A percentile compares a stretch with the other conserved stretches of the same genome.
phyloP scores from a whole-genome alignment of 352 stramenopile genomes.

The Globisporangium barbulae region DNA sequence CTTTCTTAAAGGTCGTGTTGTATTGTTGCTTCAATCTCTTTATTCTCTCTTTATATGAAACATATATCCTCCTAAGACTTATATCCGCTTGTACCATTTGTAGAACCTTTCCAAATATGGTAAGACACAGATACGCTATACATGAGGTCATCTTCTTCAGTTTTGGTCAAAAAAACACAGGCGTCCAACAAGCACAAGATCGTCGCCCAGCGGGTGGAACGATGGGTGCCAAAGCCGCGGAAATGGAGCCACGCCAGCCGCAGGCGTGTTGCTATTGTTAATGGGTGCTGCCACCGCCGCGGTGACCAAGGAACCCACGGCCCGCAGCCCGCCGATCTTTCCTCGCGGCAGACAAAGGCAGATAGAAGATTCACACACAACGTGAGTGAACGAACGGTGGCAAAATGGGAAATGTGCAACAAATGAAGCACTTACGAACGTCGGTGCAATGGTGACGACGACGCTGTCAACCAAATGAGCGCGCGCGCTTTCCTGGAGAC shows the following conservation, averaged over 20 bases:
- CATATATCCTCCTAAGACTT: too few relatives aligned
- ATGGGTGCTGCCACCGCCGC: constrained; percentile 6
- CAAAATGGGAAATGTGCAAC: neutral
- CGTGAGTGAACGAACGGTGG: neutral
- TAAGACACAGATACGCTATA: too few relatives aligned
- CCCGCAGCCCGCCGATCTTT: constrained; percentile 64
- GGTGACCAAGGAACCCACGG: constrained; percentile 31
- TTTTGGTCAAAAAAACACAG: neutral
- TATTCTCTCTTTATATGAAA: too few relatives aligned
- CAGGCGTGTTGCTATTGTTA: neutral
- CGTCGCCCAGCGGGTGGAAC: constrained; percentile 21
- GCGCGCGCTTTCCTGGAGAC: constrained; percentile 35
- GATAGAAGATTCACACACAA: neutral
- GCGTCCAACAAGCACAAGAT: constrained; percentile 17
- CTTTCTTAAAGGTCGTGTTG: neutral
- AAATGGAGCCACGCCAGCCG: constrained; percentile 11
- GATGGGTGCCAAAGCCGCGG: constrained; percentile 17
- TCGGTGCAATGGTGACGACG: constrained; percentile 77
- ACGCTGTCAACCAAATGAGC: constrained; percentile 58
- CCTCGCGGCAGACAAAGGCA: neutral
- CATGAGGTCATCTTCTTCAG: too few relatives aligned
- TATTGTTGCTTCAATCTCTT: too few relatives aligned
- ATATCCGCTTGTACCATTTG: too few relatives aligned
- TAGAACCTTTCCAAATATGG: too few relatives aligned
- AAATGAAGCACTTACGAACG: constrained; percentile 52